Base-by-base conservation (phyloP, 495 filamentous ascomycete genomes). In the Neurospora tetraspora region DNA sequence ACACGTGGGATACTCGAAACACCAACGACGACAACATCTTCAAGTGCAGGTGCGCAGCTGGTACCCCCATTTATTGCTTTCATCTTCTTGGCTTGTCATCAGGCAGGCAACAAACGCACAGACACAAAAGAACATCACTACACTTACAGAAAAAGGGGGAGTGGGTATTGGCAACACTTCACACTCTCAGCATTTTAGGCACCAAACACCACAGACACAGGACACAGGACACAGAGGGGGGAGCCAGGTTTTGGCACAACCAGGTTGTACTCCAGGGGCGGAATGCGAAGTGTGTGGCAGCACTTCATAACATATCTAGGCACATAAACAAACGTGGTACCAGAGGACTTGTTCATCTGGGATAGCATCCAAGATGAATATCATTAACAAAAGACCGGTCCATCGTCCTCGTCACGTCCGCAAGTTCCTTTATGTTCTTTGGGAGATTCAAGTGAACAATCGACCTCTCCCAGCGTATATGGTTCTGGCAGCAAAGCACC, bases 401-500 rank as follows among this genome's bases (percentile, higher is more conserved):
- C 14, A 65, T 18, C 53, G 34, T 34, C 53, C 53, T 27, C 53
- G 20, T 69, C 73, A 36, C n/a, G n/a, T 53, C 68, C 68, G 31
- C 39, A 69, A 69, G 40, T 34, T 78, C 27, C 71, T 78, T 1
- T 4, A 37, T 53, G 34, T 47, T 1, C 73, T 78, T 16, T 69
- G 53, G 34, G 73, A 76, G 11, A 59, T 71, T 5, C 76, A 78
- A 37, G 36, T 39, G 2, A 37, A 69, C 27, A 73, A 76, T 34
- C 16, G 14, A 36, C 11, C 47, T 18, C 45, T 78, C 71, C 71
- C 75, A 10, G 39, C 73, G 8, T 37, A 71, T 9, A 74, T 61
- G 4, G 16, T 77, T 5, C 23, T 76, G 31, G 73, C 73, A 12
- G 72, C 73, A 11, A 76, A 77, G 38, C 70, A 78, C 14, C 71